phyloP scores from a whole-genome alignment of 768 basidiomycete species.

The Boletus rufocinnamomeus region DNA sequence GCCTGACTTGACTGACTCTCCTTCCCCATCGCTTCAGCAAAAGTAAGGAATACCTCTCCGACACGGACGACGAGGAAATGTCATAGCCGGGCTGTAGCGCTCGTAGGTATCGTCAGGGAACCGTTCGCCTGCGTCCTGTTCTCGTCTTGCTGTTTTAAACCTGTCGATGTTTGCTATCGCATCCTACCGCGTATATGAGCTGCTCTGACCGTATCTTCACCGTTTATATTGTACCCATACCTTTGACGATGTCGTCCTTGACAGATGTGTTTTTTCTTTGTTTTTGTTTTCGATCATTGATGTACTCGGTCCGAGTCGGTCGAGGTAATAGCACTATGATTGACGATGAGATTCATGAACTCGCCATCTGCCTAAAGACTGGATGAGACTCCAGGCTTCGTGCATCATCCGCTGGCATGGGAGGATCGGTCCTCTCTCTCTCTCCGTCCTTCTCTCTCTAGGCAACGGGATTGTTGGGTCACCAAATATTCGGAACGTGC shows the following conservation, averaged over 20 bases:
- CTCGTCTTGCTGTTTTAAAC: not conserved
- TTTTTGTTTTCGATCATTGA: not conserved
- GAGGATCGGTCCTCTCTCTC: not conserved
- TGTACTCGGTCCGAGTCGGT: not conserved
- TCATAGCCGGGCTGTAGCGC: constrained; percentile 39
- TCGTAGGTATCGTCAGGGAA: not conserved
- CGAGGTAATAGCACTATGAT: not conserved
- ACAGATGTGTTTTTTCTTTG: not conserved
- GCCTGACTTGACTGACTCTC: not conserved
- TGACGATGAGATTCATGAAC: not conserved
- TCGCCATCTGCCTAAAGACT: not conserved
- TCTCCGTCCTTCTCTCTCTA: no score
- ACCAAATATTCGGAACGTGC: not conserved
- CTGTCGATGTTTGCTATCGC: not conserved
- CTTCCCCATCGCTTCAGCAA: constrained; percentile 52
- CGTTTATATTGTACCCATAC: not conserved
- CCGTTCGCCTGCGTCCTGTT: not conserved
- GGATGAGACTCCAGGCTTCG: not conserved
- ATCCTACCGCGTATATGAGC: not conserved
- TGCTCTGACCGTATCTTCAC: constrained; percentile 8
- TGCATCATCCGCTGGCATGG: not conserved
- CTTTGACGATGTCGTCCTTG: not conserved
- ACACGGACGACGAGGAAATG: constrained; percentile 82
- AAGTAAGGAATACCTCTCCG: constrained; percentile 84
- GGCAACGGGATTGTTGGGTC: no score